Evolutionary conservation across 176 grass and related monocot species (phyloP), one percentile per base, ranked within the genome.

Genomic region (Aechmea fasciata): DNA sequence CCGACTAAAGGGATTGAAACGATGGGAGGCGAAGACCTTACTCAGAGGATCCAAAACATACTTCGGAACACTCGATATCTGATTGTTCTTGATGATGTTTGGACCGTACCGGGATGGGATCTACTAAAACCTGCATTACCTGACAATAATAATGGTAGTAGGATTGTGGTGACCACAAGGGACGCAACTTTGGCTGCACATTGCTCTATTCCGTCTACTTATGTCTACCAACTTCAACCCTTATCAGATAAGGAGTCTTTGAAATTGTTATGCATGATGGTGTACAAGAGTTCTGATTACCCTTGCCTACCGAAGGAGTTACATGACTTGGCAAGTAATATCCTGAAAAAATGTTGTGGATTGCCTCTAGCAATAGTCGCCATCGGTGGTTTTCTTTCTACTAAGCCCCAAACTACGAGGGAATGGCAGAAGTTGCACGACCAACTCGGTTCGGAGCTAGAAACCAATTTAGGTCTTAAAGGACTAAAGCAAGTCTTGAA

Each of bases 361-460:
- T 49, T 82, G 59, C 88, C 88, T 2, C 78, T 87, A 64, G 78
- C 84, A 17, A 78, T 91, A 52, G 75, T 83, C 28, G 79, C 63
- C 11, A 79, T 87, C 17, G 84, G 81, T 2, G 81, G 88, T 49
- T 67, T 87, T 26, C 53, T 91, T 1, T 81, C 81, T 11, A 79
- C 64, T 25, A 87, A 77, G 55, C 78, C 74, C 1, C 69, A 69
- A 68, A 78, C 26, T 18, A 66, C 47, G 15, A 51, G 5, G 20
- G 84, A 84, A 67, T 87, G 88, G 88, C 28, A 9, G 12, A 84
- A 76, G n/a, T 0, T 91, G 11, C 63, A 50, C 2, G 9, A 73
- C 0, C 74, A 75, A 3, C 62, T 91, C 26, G 74, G 81, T 24
- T 64, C 65, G 10, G 81, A 82, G 77, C 49, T 87, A 14, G 78